A percentile compares a stretch with the other conserved stretches of the same genome.
Evolutionary conservation across 2,329 filamentous ascomycete species (phyloP).

Genomic region (Thelonectria discophora): DNA sequence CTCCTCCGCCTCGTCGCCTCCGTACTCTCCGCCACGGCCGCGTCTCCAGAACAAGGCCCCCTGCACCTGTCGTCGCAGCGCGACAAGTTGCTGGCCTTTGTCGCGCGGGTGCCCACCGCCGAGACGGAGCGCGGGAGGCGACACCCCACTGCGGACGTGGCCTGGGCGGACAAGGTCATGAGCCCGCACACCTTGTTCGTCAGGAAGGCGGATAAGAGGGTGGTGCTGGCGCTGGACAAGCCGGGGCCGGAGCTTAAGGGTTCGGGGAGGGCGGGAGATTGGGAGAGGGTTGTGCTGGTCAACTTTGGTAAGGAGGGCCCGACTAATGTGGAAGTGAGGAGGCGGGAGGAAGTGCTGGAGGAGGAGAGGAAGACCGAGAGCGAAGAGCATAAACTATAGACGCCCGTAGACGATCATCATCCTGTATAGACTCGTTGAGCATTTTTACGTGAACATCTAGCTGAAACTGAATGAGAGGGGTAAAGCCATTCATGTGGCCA

Average conservation of each 20-base stretch:
- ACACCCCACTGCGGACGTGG: constrained; percentile 56
- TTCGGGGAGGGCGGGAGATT: constrained; percentile 62
- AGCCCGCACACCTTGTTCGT: constrained; percentile 60
- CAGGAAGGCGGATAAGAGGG: constrained; percentile 54
- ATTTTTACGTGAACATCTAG: neutral
- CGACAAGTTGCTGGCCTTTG: constrained; percentile 61
- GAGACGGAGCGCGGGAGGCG: constrained; percentile 50
- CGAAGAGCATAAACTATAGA: constrained; percentile 42
- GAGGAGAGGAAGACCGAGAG: constrained; percentile 52
- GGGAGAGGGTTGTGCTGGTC: constrained; percentile 66
- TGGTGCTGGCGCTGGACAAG: constrained; percentile 65
- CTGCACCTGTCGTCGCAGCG: constrained; percentile 59
- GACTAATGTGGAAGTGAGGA: constrained; percentile 61
- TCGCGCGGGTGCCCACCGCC: constrained; percentile 55
- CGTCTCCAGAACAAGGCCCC: constrained; percentile 39
- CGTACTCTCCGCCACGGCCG: constrained; percentile 55
- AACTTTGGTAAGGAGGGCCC: constrained; percentile 62
- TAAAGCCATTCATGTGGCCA: neutral
- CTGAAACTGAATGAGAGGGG: neutral
- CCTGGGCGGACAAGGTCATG: constrained; percentile 70
- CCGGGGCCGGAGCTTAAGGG: constrained; percentile 64
- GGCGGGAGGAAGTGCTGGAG: constrained; percentile 58
- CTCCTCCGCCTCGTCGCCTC: constrained; percentile 68
- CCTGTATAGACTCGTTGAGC: neutral
- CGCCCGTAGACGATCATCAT: neutral